Conservation (phyloP, 2,329 filamentous ascomycete genomes). For the Colletotrichum destructivum region DNA sequence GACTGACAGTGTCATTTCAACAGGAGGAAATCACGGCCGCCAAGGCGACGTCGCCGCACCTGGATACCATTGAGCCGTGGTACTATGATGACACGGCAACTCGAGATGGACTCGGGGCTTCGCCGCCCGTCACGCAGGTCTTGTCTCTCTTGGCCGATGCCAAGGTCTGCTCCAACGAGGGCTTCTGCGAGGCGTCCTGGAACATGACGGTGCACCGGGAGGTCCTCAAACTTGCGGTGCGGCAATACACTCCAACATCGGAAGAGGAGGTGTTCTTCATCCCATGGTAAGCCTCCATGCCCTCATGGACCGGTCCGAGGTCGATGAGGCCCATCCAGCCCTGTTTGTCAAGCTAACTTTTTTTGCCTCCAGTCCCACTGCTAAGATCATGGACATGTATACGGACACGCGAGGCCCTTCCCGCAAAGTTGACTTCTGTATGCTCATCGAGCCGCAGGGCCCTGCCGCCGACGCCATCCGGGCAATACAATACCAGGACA, state of each 20-base stretch:
- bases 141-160: neutral
- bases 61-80: neutral
- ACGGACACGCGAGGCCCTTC: constrained; percentile 7
- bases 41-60: neutral
- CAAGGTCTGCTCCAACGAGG: constrained; percentile 7
- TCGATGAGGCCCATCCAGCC: no score
- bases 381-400: neutral
- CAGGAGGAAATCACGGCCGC: neutral
- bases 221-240: constrained; percentile 1
- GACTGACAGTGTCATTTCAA: no score
- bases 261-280: no score
- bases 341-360: no score
- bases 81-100: neutral
- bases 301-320: no score
- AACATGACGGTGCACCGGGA: constrained; percentile 2
- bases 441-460: neutral
- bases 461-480: neutral
- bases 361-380: no score
- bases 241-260: neutral
- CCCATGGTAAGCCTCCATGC: no score
- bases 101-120: neutral
- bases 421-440: constrained; percentile 7
- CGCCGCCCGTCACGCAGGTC: neutral
- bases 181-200: constrained; percentile 2
- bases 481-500: constrained; percentile 1